phyloP scores from a whole-genome alignment of 495 filamentous ascomycete genomes.

The Penicillium taxi region DNA sequence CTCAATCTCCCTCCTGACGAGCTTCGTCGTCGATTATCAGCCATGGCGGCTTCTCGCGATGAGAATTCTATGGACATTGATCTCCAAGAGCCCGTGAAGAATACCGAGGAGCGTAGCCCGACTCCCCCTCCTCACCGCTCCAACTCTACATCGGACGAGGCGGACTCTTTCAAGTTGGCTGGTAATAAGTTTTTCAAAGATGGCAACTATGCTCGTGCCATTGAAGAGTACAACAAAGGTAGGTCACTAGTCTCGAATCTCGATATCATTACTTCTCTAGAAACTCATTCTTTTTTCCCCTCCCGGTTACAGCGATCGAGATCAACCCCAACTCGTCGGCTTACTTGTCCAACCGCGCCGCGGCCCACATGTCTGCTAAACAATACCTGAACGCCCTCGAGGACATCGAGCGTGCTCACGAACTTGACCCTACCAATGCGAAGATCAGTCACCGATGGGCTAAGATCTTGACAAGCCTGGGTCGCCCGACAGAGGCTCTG shows the following conservation, averaged over 20 bases:
- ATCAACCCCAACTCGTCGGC: slow-evolving; percentile 58
- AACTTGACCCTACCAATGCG: slow-evolving; percentile 69
- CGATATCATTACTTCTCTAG: no score
- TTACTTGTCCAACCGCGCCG: slow-evolving; percentile 91
- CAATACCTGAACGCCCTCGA: slow-evolving; percentile 72
- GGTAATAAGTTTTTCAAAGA: slow-evolving; percentile 97
- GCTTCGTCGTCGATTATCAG: slow-evolving; percentile 60
- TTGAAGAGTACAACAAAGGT: slow-evolving; percentile 94
- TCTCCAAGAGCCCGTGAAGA: slow-evolving; percentile 44
- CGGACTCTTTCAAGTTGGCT: slow-evolving; percentile 81
- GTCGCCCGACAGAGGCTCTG: slow-evolving; percentile 77
- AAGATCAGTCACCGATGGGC: slow-evolving; percentile 86
- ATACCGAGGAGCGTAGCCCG: slow-evolving; percentile 53
- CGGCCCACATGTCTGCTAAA: slow-evolving; percentile 79
- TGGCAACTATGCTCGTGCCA: slow-evolving; percentile 73
- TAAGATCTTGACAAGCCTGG: slow-evolving; percentile 78
- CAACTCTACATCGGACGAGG: slow-evolving; percentile 56
- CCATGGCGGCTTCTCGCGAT: slow-evolving; percentile 59
- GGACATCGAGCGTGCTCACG: slow-evolving; percentile 71
- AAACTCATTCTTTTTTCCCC: slow-evolving; percentile 2
- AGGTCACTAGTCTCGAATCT: no score
- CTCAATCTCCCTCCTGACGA: slow-evolving; percentile 83
- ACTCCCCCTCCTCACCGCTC: slow-evolving; percentile 71
- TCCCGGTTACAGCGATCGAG: slow-evolving; percentile 61
- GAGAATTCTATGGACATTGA: slow-evolving; percentile 75